A percentile compares a stretch with the other conserved stretches of the same genome.
Conservation (phyloP, 768 basidiomycete genomes). For the Clitopilus hobsonii region DNA sequence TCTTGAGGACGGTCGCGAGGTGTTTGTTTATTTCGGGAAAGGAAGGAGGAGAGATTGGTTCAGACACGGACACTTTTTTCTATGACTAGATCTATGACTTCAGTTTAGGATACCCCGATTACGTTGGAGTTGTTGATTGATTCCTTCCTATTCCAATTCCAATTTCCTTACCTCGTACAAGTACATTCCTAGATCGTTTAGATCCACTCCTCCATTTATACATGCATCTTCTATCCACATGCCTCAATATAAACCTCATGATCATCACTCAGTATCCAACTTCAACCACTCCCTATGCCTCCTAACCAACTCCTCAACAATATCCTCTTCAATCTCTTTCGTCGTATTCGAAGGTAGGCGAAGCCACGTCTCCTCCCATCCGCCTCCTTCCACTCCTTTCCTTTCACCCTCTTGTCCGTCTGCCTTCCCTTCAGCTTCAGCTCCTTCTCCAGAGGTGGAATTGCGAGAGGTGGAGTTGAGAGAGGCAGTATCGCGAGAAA, state of each 20-base stretch:
- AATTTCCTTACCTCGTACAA: not conserved
- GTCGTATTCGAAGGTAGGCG: constrained; percentile 44
- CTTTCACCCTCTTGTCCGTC: too few relatives aligned
- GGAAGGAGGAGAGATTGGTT: too few relatives aligned
- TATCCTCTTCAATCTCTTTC: constrained; percentile 93
- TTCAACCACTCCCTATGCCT: constrained; percentile 65
- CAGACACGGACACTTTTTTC: not conserved
- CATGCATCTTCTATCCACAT: not conserved
- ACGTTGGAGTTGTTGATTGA: too few relatives aligned
- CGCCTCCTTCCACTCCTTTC: not conserved
- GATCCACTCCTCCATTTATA: not conserved
- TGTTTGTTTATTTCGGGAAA: too few relatives aligned
- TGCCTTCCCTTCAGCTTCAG: too few relatives aligned
- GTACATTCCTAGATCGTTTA: not conserved
- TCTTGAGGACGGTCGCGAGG: not conserved
- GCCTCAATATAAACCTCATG: too few relatives aligned
- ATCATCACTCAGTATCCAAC: too few relatives aligned
- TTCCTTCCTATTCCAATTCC: not conserved
- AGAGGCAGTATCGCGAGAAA: constrained; percentile 45
- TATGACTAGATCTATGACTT: not conserved
- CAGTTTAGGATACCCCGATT: not conserved
- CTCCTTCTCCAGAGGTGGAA: too few relatives aligned
- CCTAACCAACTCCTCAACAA: constrained; percentile 68
- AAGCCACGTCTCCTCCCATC: constrained; percentile 59
- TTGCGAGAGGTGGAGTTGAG: too few relatives aligned